Evolutionary conservation across 1,284 basidiomycete species (phyloP).

Genomic region (Polyporus tsugae): DNA sequence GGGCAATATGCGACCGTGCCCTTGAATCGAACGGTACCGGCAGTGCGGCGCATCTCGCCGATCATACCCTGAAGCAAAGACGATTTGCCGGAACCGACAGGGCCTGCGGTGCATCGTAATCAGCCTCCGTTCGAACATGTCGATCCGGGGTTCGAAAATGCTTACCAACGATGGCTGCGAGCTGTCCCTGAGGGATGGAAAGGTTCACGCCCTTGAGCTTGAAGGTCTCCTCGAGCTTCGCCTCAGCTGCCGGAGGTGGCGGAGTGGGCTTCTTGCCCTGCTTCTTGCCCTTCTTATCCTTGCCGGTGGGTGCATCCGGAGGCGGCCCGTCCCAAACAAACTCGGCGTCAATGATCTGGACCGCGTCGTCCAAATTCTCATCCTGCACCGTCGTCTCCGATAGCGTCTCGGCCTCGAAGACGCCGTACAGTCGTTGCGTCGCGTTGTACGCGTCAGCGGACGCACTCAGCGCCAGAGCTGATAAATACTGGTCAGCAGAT

Average conservation of each 20-base stretch:
- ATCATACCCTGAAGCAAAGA: constrained; percentile 76
- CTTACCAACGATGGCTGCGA: constrained; percentile 84
- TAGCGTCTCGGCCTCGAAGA: constrained; percentile 83
- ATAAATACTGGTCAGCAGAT: constrained; percentile 5
- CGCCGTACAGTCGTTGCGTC: constrained; percentile 67
- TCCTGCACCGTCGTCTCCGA: constrained; percentile 61
- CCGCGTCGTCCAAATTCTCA: constrained; percentile 62
- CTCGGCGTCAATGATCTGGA: constrained; percentile 71
- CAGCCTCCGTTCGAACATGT: background rate
- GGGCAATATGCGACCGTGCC: constrained; percentile 84
- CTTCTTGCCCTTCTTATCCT: constrained; percentile 42
- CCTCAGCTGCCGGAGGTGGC: constrained; percentile 29
- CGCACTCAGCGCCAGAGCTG: constrained; percentile 79
- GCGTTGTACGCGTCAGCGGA: constrained; percentile 85
- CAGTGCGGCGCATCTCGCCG: constrained; percentile 72
- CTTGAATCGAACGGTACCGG: constrained; percentile 56
- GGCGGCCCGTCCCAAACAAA: constrained; percentile 90
- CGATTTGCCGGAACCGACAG: constrained; percentile 69
- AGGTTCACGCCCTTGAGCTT: constrained; percentile 69
- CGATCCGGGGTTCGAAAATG: constrained; percentile 37
- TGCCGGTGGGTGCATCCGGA: constrained; percentile 54
- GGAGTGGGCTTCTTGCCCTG: constrained; percentile 29
- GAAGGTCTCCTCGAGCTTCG: constrained; percentile 53
- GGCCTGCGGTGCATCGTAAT: constrained; percentile 30
- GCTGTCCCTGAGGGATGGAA: constrained; percentile 72